Base-by-base conservation (phyloP, 2,329 filamentous ascomycete genomes). In the Fusarium hostae region DNA sequence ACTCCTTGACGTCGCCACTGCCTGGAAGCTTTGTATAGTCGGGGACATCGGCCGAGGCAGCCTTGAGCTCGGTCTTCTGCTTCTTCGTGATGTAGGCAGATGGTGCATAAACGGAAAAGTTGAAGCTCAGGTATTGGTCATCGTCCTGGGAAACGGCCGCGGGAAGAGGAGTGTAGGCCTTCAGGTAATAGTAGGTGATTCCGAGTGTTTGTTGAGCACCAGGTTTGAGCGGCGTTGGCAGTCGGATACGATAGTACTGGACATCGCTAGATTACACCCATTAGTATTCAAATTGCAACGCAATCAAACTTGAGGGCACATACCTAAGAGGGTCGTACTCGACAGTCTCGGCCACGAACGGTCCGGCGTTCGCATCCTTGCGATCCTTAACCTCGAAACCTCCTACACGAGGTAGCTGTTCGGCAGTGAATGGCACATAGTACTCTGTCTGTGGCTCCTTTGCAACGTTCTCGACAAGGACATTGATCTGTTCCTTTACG, bases 21-120 rank as follows among this genome's bases (percentile, higher is more conserved):
- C 87, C 88, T 24, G 88, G 86, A 22, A 97, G 87, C 71, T 89
- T 91, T 59, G 94, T 97, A 82, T 94, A 97, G 79, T 98, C 94
- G 63, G 94, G 92, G 32, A 97, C 87, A 75, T 93, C 91, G 71
- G 88, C 84, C 59, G 89, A 92, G 51, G 93, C 88, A 75, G 97
- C 91, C 85, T 98, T 98, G 83, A 99, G 83, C 83, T 98, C 97
- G 41, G 96, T 98, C 89, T 98, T 98, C 82, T 99, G 96, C 85
- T 97, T 97, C 77, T 89, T 81, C 18, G 94, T 98, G 22, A 87
- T 84, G 84, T 99, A 99, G 68, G 92, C 91, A 13, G 94, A 97
- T 20, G 91, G 91, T 50, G 87, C 88, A 82, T 97, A 97, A 73
- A 93, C 92, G 68, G 93, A 95, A 85, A 97, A 97, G 61, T 90